These are phyloP conservation scores for Schwanniomyces etchellsii DNA, from an alignment of 1,139 yeast genomes.

Conservation along the genomic window DNA sequence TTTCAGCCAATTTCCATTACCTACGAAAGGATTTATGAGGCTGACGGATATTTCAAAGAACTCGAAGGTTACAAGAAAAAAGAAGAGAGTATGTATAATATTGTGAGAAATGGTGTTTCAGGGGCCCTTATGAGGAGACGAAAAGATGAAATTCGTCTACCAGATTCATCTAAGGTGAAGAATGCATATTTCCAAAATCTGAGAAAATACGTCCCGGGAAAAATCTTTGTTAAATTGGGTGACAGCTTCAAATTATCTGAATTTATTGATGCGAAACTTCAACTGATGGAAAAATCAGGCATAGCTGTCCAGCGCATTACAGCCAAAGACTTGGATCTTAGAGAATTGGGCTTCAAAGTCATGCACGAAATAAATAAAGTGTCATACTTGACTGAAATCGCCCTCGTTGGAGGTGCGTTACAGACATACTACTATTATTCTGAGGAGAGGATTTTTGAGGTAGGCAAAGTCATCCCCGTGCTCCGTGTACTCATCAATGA, in stretches of 20 bases:
- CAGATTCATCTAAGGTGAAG: conserved; percentile 1
- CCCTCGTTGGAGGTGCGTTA: conserved; percentile 34
- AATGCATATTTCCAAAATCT: conserved; percentile 24
- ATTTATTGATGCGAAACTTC: conserved; percentile 14
- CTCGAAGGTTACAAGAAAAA: conserved; percentile 56
- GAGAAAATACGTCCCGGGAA: conserved; percentile 27
- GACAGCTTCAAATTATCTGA: conserved; percentile 25
- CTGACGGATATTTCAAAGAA: conserved; percentile 58
- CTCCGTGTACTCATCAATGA: conserved; percentile 19
- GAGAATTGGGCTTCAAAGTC: conserved; percentile 37
- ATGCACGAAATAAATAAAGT: conserved; percentile 36
- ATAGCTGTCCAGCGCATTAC: not conserved
- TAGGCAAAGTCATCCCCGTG: conserved; percentile 25
- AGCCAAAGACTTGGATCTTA: conserved; percentile 22
- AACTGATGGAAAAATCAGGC: not conserved
- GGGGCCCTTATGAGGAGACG: conserved; percentile 14
- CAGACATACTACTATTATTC: conserved; percentile 25
- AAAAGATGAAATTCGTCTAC: conserved; percentile 3
- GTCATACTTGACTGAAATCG: conserved; percentile 32
- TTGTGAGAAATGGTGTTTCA: conserved; percentile 30
- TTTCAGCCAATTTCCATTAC: conserved; percentile 58
- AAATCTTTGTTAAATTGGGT: conserved; percentile 35
- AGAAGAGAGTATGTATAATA: conserved; percentile 36
- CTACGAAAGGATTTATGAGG: conserved; percentile 63
- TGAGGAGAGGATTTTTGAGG: conserved; percentile 13